Base-by-base conservation (phyloP, 345 rosid genomes). In the Gossypium turneri region DNA sequence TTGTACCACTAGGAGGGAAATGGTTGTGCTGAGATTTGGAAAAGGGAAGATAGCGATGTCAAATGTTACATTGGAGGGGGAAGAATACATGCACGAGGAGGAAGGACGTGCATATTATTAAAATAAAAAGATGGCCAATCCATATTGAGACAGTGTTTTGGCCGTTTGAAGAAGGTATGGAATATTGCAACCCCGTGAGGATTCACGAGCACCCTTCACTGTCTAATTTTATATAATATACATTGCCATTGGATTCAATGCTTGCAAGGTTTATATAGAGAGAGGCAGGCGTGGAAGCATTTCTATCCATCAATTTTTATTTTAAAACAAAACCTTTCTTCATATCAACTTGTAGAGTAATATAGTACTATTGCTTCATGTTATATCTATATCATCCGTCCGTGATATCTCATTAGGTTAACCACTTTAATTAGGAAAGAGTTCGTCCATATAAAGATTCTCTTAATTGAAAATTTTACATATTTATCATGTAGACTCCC, bases 131-230 rank as follows among this genome's bases (percentile, higher is more conserved):
- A 29, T 52, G 47, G 25, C 22, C 3, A 7, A 34, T 27, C 68
- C 65, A 25, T 41, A 63, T 47, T 65, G 58, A 5, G 41, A 34
- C 41, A 0, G 7, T 34, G 41, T 34, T 53, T 53, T 17, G 58
- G 20, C 22, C n/a, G 58, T 10, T 20, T 24, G 44, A 6, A 34
- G 34, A 51, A 72, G 47, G 9, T 41, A 51, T 50, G 51, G 82
- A 67, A 80, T 73, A 72, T 73, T 44, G 62, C 52, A 41, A 41
- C 20, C 73, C 57, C 62, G 73, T 80, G 82, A 76, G 61, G 47
- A 73, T 67, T 80, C 82, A 80, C 82, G 80, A 80, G 82, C 71
- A 10, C 13, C 43, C 17, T 7, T 56, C 19, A 20, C 6, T 64
- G 0, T 13, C 16, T 8, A 8, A 22, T 59, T 24, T 34, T 34